Conservation (phyloP, 345 rosid genomes). For the Corchorus olitorius region DNA sequence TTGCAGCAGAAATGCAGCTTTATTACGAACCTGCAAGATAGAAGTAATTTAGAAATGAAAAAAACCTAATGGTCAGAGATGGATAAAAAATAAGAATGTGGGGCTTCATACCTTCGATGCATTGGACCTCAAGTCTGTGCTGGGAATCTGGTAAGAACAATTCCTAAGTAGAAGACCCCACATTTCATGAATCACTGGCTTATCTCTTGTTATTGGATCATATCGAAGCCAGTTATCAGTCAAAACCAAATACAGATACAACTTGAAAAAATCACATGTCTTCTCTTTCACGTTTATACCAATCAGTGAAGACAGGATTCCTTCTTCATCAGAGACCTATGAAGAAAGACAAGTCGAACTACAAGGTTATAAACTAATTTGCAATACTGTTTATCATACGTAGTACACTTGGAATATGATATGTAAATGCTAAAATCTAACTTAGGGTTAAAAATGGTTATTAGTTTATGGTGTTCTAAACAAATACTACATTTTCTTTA, state of each 20-base stretch:
- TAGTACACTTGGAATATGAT: background rate
- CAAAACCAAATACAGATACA: conserved; percentile 63
- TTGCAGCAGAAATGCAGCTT: conserved; percentile 67
- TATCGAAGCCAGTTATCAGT: conserved; percentile 76
- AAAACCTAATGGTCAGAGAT: background rate
- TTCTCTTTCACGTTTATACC: conserved; percentile 63
- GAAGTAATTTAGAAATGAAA: conserved; percentile 15
- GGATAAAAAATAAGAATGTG: background rate
- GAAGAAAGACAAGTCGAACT: conserved; percentile 17
- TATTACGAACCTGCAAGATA: conserved; percentile 60
- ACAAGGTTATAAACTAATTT: conserved; percentile 5
- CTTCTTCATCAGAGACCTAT: conserved; percentile 69
- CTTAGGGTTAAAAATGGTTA: background rate
- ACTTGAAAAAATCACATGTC: conserved; percentile 59
- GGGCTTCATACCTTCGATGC: conserved; percentile 65
- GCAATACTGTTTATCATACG: background rate
- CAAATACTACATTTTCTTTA: background rate
- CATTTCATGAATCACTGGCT: conserved; percentile 61
- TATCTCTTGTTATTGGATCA: conserved; percentile 40
- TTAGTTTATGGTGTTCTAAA: background rate
- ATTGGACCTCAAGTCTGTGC: conserved; percentile 72
- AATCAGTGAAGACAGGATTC: conserved; percentile 52
- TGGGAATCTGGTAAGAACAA: conserved; percentile 72
- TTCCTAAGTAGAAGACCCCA: conserved; percentile 71
- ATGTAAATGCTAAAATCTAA: background rate